These are phyloP conservation scores for Calendula officinalis DNA, from an alignment of 129 eudicot species.

Conservation along the genomic window DNA sequence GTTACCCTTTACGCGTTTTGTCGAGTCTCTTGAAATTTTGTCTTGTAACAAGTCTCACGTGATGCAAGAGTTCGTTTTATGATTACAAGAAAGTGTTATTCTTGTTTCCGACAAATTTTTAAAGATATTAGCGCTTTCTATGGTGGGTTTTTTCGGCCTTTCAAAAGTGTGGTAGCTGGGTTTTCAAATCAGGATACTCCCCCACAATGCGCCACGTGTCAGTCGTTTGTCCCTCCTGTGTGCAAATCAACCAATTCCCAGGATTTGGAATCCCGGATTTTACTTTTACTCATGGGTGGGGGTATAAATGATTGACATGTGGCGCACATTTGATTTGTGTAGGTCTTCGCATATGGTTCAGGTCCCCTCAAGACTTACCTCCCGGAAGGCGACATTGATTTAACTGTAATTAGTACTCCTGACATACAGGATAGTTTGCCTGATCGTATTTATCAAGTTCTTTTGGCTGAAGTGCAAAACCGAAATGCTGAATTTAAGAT, in stretches of 20 bases:
- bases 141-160: too few relatives aligned
- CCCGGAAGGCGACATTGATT: slow-evolving; percentile 88
- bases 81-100: background rate
- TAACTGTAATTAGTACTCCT: slow-evolving; percentile 50
- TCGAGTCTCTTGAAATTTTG: background rate
- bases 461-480: slow-evolving; percentile 44
- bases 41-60: background rate
- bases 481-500: slow-evolving; percentile 54
- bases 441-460: slow-evolving; percentile 41
- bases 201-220: too few relatives aligned
- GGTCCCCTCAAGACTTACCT: slow-evolving; percentile 89
- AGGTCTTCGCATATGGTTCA: slow-evolving; percentile 85
- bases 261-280: too few relatives aligned
- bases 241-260: too few relatives aligned
- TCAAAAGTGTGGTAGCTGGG: too few relatives aligned
- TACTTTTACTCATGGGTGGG: too few relatives aligned
- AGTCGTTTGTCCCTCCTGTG: too few relatives aligned
- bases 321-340: slow-evolving; percentile 12
- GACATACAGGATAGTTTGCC: slow-evolving; percentile 38
- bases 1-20: background rate
- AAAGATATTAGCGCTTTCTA: too few relatives aligned
- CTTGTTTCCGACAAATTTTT: background rate
- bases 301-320: too few relatives aligned
- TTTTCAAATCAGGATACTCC: too few relatives aligned
- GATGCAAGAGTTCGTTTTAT: background rate